These are phyloP conservation scores for Aspergillus pseudonomiae DNA, from an alignment of 2,329 filamentous ascomycete species.

Conservation along the genomic window DNA sequence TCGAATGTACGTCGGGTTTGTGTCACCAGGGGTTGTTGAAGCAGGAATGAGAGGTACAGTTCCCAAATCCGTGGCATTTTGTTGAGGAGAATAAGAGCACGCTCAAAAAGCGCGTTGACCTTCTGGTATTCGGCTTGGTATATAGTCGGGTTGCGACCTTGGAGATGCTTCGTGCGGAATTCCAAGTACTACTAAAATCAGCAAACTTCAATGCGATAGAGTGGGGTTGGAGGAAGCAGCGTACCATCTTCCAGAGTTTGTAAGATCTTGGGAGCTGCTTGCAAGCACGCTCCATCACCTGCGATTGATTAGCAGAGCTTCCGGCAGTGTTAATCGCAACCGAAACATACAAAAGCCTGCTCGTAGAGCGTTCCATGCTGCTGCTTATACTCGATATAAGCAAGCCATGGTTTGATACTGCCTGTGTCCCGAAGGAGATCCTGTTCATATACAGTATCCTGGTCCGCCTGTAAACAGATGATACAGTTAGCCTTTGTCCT, in stretches of 20 bases:
- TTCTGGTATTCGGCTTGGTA: constrained; percentile 84
- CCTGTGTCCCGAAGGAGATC: constrained; percentile 84
- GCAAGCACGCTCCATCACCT: constrained; percentile 87
- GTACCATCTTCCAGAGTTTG: constrained; percentile 95
- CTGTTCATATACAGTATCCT: constrained; percentile 95
- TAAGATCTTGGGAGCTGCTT: constrained; percentile 88
- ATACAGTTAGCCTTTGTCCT: constrained; percentile 35
- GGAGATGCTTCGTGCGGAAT: constrained; percentile 79
- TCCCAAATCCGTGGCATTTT: constrained; percentile 99
- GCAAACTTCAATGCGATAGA: constrained; percentile 14
- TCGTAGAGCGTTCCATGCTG: constrained; percentile 83
- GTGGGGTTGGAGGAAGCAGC: constrained; percentile 20
- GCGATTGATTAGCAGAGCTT: constrained; percentile 14
- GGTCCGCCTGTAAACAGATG: constrained; percentile 65
- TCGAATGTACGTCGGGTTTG: constrained; percentile 87
- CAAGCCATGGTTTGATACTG: constrained; percentile 90
- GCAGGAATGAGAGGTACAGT: constrained; percentile 89
- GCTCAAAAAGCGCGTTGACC: constrained; percentile 92
- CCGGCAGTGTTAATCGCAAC: neutral
- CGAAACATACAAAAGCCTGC: constrained; percentile 68
- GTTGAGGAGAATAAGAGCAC: constrained; percentile 88
- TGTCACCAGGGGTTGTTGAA: constrained; percentile 89
- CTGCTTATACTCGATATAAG: constrained; percentile 88
- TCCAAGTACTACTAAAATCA: constrained; percentile 69
- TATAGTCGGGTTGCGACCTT: constrained; percentile 78